Conservation (phyloP, 1,139 yeast genomes). For the Taphrina pruni region DNA sequence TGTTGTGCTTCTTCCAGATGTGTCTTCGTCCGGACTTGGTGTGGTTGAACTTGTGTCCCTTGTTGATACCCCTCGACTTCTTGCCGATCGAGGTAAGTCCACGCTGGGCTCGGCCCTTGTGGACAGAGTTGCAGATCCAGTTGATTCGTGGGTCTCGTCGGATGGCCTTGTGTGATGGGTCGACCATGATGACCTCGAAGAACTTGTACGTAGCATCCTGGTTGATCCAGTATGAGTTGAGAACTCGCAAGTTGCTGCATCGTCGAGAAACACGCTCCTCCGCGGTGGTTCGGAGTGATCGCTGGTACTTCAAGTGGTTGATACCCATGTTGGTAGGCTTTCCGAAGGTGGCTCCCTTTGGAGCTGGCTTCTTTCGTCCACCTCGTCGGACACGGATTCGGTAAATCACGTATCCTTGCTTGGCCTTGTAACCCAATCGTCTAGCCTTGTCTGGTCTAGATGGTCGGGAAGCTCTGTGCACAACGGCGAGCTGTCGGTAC, state of each 20-base stretch:
- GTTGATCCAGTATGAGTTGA: slow-evolving; percentile 99
- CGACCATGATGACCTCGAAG: slow-evolving; percentile 96
- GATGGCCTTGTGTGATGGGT: slow-evolving; percentile 98
- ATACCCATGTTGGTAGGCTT: slow-evolving; percentile 99
- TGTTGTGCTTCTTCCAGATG: slow-evolving; percentile 99
- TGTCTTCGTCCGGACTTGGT: slow-evolving; percentile 71
- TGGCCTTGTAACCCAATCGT: slow-evolving; percentile 99
- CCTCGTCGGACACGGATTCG: slow-evolving; percentile 99
- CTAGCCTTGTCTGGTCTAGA: slow-evolving; percentile 99
- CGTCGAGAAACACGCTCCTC: slow-evolving; percentile 99
- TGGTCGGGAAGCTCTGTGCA: slow-evolving; percentile 99
- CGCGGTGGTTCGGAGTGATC: slow-evolving; percentile 96
- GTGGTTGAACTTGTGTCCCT: slow-evolving; percentile 73
- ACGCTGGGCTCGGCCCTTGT: slow-evolving; percentile 99
- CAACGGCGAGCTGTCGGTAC: slow-evolving; percentile 98
- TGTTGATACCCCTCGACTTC: slow-evolving; percentile 85
- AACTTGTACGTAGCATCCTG: slow-evolving; percentile 99
- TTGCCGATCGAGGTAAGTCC: slow-evolving; percentile 76
- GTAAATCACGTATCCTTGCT: slow-evolving; percentile 98
- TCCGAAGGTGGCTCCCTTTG: slow-evolving; percentile 99
- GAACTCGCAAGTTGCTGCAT: slow-evolving; percentile 97
- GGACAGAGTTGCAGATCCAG: slow-evolving; percentile 99
- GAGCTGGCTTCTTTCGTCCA: slow-evolving; percentile 99
- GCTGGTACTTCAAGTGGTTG: slow-evolving; percentile 98
- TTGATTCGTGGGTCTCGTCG: slow-evolving; percentile 98